Conservation (phyloP, 2,329 filamentous ascomycete genomes). For the Colletotrichum sidae region DNA sequence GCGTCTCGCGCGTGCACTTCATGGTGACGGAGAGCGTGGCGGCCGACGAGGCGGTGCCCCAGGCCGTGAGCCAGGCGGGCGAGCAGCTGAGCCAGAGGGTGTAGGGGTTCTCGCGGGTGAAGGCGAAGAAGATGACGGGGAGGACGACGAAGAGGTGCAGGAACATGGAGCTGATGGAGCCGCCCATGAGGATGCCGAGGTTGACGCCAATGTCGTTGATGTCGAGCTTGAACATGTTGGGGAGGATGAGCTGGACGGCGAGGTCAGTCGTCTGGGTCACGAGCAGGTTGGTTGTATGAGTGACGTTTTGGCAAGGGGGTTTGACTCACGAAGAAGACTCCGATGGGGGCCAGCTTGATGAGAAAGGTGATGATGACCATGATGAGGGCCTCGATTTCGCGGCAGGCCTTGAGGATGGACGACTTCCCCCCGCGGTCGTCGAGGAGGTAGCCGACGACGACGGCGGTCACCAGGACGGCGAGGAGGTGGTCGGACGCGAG, state of each 20-base stretch:
- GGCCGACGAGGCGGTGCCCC: constrained; percentile 65
- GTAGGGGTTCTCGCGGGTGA: constrained; percentile 60
- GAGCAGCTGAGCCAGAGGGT: constrained; percentile 59
- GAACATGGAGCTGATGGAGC: constrained; percentile 57
- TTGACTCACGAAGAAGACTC: constrained; percentile 57
- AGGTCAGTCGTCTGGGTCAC: background rate
- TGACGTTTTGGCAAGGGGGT: constrained; percentile 40
- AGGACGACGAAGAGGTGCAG: constrained; percentile 60
- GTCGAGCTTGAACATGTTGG: constrained; percentile 62
- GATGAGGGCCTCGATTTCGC: constrained; percentile 61
- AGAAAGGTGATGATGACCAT: constrained; percentile 59
- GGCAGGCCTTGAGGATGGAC: constrained; percentile 54
- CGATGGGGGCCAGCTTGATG: constrained; percentile 61
- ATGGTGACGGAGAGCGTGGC: constrained; percentile 64
- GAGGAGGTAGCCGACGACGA: constrained; percentile 60
- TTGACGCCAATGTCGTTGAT: constrained; percentile 60
- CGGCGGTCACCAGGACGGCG: constrained; percentile 57
- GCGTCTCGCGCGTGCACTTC: constrained; percentile 51
- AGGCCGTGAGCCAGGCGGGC: constrained; percentile 65
- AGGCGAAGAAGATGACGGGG: constrained; percentile 54
- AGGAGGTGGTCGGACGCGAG: constrained; percentile 60
- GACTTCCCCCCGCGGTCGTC: constrained; percentile 49
- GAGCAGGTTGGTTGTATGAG: no score
- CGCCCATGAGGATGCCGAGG: constrained; percentile 62
- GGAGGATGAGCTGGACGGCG: constrained; percentile 49